Evolutionary conservation across 371 early-diverging fungal genomes (phyloP), one percentile per base, ranked within the genome.

Genomic region (Smittium mucronatum): DNA sequence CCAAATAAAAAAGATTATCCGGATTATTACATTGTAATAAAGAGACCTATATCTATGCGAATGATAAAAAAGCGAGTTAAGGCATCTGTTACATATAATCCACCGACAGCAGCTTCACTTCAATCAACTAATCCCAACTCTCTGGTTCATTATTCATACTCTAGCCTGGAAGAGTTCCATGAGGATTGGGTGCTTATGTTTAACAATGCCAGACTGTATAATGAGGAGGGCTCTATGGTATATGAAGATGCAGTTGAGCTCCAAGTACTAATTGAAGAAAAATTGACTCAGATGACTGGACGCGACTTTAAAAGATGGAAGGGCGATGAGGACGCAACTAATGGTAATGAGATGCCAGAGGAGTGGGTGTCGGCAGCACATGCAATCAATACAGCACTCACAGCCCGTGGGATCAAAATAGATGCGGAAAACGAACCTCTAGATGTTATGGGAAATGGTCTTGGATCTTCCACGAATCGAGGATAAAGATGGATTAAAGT

Each of bases 1-100:
- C 91, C 91, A 15, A 85, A 84, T 75, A 85, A 84, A 71, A 79
- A 81, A 64, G 84, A 86, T 57, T 93, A 92, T 71, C 93, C 95
- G 0, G 82, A 88, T 63, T 94, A 94, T 75, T 94, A 94, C 76
- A 76, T 83, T 66, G 80, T 90, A 75, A 95, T 95, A 74, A 79
- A 82, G 59, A 81, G 82, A n/a, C 95, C 94, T 2, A 93, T 95
- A 58, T 84, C 90, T 16, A 82, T 91, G 84, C 82, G 83, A 33
- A 81, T 85, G 70, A 87, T 90, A 75, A 83, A 85, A 71, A 82
- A 81, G 70, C 78, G 84, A 36, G 84, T 89, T 36, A 78, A 83
- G 28, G 34, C 36, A 30, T 67, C 67, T 8, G 34, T 28, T 25
- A 30, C 67, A 30, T 67, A 47, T 29, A 36, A 47, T 29, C 36